Percentiles rank a stretch among this genome's conserved stretches.
Evolutionary conservation across 2,329 filamentous ascomycete species (phyloP).

Genomic region (Colletotrichum sp.): DNA sequence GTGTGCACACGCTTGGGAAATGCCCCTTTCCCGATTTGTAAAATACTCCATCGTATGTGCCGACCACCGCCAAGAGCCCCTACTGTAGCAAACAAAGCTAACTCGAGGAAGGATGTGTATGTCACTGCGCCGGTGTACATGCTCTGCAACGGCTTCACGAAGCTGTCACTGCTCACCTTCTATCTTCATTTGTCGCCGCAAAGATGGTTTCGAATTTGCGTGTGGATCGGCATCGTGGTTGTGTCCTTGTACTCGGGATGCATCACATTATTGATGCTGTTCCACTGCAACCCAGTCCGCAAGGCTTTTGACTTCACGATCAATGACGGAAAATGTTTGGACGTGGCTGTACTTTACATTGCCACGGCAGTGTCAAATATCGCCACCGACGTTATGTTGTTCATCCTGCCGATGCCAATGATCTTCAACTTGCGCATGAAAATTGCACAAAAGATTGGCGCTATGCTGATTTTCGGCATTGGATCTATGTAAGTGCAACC

Average conservation of each 20-base stretch:
- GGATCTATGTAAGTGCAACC: constrained; percentile 33
- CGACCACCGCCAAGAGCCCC: not conserved
- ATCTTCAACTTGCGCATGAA: constrained; percentile 50
- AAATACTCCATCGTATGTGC: constrained; percentile 17
- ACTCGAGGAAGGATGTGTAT: constrained; percentile 16
- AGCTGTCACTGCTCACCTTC: constrained; percentile 42
- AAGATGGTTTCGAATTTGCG: constrained; percentile 33
- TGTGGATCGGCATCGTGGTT: constrained; percentile 34
- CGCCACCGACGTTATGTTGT: constrained; percentile 51
- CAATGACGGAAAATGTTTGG: constrained; percentile 42
- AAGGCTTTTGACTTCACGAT: constrained; percentile 35
- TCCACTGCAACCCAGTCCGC: constrained; percentile 40
- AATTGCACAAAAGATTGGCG: constrained; percentile 48
- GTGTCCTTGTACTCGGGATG: constrained; percentile 29
- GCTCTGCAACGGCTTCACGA: constrained; percentile 39
- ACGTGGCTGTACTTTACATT: constrained; percentile 52
- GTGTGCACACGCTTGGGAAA: constrained; percentile 25
- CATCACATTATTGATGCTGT: constrained; percentile 39
- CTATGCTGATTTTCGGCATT: constrained; percentile 49
- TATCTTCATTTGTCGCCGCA: constrained; percentile 42
- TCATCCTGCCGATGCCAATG: constrained; percentile 51
- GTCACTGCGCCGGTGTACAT: constrained; percentile 35
- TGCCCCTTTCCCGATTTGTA: constrained; percentile 12
- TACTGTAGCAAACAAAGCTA: not conserved
- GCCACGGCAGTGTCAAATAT: constrained; percentile 54